These are phyloP conservation scores for Acrocalymma vagum DNA, from an alignment of 2,329 filamentous ascomycete genomes.

Conservation along the genomic window DNA sequence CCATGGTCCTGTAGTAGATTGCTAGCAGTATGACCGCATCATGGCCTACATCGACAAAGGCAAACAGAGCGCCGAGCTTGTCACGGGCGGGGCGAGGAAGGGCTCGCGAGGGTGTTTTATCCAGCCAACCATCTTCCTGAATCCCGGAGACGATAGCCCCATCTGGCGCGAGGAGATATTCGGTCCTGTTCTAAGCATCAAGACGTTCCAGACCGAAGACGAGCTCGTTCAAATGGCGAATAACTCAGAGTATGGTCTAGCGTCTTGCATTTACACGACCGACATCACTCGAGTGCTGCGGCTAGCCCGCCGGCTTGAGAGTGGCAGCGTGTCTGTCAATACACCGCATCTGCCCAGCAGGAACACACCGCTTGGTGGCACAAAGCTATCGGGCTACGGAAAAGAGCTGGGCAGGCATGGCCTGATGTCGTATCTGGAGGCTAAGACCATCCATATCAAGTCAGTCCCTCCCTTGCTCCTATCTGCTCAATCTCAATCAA, in stretches of 20 bases:
- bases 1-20: slow-evolving; percentile 22
- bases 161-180: slow-evolving; percentile 29
- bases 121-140: slow-evolving; percentile 31
- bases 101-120: slow-evolving; percentile 19
- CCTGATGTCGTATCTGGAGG: slow-evolving; percentile 20
- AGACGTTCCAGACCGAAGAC: slow-evolving; percentile 24
- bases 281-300: slow-evolving; percentile 7
- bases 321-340: slow-evolving; percentile 25
- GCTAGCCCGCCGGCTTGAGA: slow-evolving; percentile 11
- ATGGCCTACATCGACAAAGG: slow-evolving; percentile 21
- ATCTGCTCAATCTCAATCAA: too few species aligned
- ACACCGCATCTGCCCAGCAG: neutral
- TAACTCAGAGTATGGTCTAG: slow-evolving; percentile 6
- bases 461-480: too few species aligned
- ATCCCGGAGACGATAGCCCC: slow-evolving; percentile 13
- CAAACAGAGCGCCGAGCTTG: slow-evolving; percentile 15
- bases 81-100: slow-evolving; percentile 15
- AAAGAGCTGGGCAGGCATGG: slow-evolving; percentile 19
- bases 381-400: slow-evolving; percentile 24
- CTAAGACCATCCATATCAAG: slow-evolving; percentile 24
- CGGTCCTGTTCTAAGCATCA: slow-evolving; percentile 24
- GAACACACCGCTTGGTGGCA: slow-evolving; percentile 27
- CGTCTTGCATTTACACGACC: slow-evolving; percentile 1
- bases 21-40: slow-evolving; percentile 18
- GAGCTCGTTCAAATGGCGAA: slow-evolving; percentile 6